Percentiles rank a stretch among this genome's conserved stretches.
Conservation (phyloP, 371 early-diverging fungal genomes). For the Circinella umbellata region DNA sequence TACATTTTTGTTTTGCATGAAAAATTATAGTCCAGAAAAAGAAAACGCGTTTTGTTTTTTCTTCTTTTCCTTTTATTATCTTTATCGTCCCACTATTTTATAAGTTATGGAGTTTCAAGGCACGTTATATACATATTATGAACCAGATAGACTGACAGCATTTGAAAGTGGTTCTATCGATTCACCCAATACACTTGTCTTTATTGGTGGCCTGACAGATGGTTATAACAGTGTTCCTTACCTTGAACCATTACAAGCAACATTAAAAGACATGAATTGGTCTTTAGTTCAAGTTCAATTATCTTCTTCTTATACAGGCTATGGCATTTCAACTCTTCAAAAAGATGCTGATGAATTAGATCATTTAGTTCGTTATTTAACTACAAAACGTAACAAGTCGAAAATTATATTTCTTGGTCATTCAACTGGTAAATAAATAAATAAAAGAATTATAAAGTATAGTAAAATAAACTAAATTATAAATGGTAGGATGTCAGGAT, state of each 20-base stretch:
- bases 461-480: background rate
- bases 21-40: too few species aligned
- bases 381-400: slow-evolving; percentile 36
- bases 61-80: background rate
- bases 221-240: slow-evolving; percentile 56
- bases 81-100: background rate
- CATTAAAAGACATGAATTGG: slow-evolving; percentile 35
- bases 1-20: too few species aligned
- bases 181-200: slow-evolving; percentile 42
- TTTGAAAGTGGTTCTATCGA: slow-evolving; percentile 50
- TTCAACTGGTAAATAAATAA: slow-evolving; percentile 43
- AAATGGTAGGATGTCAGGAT: slow-evolving; percentile 50
- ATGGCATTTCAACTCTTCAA: slow-evolving; percentile 45
- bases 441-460: background rate
- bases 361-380: slow-evolving; percentile 38
- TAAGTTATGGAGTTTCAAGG: slow-evolving; percentile 23
- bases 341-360: slow-evolving; percentile 51
- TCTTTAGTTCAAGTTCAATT: slow-evolving; percentile 56
- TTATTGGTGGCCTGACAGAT: slow-evolving; percentile 55
- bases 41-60: slow-evolving; percentile 3
- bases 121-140: slow-evolving; percentile 20
- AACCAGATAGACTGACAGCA: slow-evolving; percentile 39
- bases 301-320: slow-evolving; percentile 55
- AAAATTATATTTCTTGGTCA: slow-evolving; percentile 57
- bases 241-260: slow-evolving; percentile 32